These are phyloP conservation scores for Penicillium olsonii DNA, from an alignment of 2,329 filamentous ascomycete species.

Conservation along the genomic window DNA sequence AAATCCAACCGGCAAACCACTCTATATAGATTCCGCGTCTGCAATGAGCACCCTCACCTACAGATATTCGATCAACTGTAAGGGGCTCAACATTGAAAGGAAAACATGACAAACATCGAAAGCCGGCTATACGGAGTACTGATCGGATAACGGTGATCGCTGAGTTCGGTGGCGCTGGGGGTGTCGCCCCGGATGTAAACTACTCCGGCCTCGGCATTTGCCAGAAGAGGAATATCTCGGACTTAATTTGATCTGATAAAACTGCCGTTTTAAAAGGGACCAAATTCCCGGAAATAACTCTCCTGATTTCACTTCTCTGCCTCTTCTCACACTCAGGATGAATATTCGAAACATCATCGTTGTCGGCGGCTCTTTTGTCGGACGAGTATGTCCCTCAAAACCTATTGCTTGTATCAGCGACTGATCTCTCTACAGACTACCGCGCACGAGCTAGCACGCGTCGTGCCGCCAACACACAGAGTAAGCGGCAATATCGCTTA, in stretches of 20 bases:
- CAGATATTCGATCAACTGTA: no score
- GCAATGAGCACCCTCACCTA: no score
- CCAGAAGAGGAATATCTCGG: not conserved
- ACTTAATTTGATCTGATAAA: constrained; percentile 6
- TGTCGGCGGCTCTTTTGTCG: constrained; percentile 40
- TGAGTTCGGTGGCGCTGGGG: not conserved
- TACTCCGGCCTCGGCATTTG: not conserved
- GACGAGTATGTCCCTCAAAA: constrained; percentile 25
- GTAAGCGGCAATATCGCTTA: constrained; percentile 17
- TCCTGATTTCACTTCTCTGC: not conserved
- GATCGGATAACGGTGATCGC: not conserved
- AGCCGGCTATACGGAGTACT: no score
- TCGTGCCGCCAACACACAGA: constrained; percentile 37
- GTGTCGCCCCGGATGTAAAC: not conserved
- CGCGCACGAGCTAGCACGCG: constrained; percentile 37
- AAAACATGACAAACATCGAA: no score
- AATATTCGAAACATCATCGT: constrained; percentile 36
- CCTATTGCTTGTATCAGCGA: not conserved
- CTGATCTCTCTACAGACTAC: constrained; percentile 25
- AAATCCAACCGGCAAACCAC: no score
- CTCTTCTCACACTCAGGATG: constrained; percentile 20
- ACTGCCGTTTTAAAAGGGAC: not conserved
- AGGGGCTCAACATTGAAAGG: not conserved
- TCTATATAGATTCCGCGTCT: no score
- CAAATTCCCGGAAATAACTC: not conserved